These are phyloP conservation scores for Amanita thiersii DNA, from an alignment of 768 basidiomycete species.

Conservation along the genomic window DNA sequence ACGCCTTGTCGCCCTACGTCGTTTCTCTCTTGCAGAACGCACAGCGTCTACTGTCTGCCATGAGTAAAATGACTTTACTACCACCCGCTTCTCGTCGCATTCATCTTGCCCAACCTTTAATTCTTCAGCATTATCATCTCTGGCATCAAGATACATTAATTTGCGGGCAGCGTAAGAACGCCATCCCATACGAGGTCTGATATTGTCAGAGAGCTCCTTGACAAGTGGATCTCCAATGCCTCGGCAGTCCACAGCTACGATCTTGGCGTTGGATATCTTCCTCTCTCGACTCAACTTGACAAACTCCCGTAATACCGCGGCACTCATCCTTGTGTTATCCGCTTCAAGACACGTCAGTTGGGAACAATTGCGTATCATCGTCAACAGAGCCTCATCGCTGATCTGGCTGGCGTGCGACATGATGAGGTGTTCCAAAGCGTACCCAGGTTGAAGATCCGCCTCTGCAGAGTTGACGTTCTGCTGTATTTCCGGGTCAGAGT, in stretches of 20 bases:
- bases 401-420: constrained; percentile 62
- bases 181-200: constrained; percentile 69
- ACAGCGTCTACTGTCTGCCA: constrained; percentile 86
- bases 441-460: constrained; percentile 41
- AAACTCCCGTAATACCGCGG: constrained; percentile 57
- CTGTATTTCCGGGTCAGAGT: background rate
- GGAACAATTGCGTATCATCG: constrained; percentile 57
- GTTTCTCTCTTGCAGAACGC: constrained; percentile 54
- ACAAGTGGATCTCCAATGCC: constrained; percentile 52
- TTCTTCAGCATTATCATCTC: constrained; percentile 55
- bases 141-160: constrained; percentile 61
- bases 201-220: constrained; percentile 49
- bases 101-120: constrained; percentile 72
- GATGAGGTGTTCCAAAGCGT: constrained; percentile 62
- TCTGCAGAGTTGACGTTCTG: background rate
- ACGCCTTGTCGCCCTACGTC: constrained; percentile 42
- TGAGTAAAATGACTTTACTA: constrained; percentile 78
- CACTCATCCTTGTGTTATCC: constrained; percentile 71
- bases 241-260: constrained; percentile 74
- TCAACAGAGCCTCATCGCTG: constrained; percentile 53
- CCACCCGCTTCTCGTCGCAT: constrained; percentile 64
- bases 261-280: constrained; percentile 36
- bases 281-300: constrained; percentile 46
- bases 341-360: constrained; percentile 62
- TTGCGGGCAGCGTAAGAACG: constrained; percentile 65